Base-by-base conservation (phyloP, 805 yeast genomes). In the Wickerhamiella galacta region DNA sequence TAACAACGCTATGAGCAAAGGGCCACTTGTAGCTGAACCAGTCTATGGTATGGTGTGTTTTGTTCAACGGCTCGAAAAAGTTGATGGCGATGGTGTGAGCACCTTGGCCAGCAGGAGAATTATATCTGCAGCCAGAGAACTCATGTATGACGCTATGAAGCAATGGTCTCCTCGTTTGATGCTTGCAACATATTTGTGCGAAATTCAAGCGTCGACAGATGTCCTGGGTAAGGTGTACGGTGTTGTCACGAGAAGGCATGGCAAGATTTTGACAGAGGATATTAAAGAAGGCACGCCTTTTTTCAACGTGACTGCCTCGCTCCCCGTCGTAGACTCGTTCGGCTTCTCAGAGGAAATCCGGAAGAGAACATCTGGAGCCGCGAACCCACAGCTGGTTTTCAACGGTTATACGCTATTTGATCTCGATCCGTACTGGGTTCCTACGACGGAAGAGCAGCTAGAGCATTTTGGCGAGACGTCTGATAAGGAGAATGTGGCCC, bases 251-350 rank as follows among this genome's bases (percentile, higher is more conserved):
- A 72, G 72, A 46, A 66, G 95, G 47, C 75, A 79, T 25, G 99
- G 99, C 19, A 59, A 68, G 32, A 79, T 90, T 35, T 66, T 76
- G 2, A 70, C 83, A 3, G 99, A 90, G 54, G 98, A 90, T 51
- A 73, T 90, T 81, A 85, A 90, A 49, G 98, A 90, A 52, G 99
- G 99, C 7, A 90, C 98, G 0, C 95, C 96, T 15, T 83, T 87
- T 46, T 90, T 90, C 63, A 79, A 79, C 19, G 71, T 90, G 36
- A 72, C 66, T 14, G 93, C 96, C 0, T 60, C 71, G 34, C 63
- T 90, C 16, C 98, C 99, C 0, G 95, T 90, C 16, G 77, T 80
- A 6, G 95, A 87, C 52, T 94, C 95, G 1, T 85, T 90, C 60
- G 98, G 98, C 1, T 82, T 90, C 47, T 73, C 94, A 34, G 96